Conservation (phyloP, 805 yeast species). For the Candida taoyuanica region DNA sequence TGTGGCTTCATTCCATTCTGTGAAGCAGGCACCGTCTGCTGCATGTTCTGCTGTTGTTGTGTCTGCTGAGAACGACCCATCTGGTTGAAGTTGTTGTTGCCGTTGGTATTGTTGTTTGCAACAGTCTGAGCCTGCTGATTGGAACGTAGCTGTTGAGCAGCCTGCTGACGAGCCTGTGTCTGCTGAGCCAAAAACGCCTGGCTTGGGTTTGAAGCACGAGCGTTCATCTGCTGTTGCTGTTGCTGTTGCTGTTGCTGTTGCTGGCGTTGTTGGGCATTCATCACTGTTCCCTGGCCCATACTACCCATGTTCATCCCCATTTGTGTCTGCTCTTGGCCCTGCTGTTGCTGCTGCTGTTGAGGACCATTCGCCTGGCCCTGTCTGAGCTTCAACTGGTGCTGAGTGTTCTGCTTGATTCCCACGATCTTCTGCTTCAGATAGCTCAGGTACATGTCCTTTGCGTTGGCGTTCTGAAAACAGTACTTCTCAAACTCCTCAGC, state of each 20-base stretch:
- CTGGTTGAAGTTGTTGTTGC: conserved; percentile 9
- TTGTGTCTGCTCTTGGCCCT: conserved; percentile 5
- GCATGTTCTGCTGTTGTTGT: conserved; percentile 5
- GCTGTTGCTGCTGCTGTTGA: conserved; percentile 6
- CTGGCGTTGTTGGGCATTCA: conserved; percentile 24
- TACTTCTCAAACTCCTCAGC: conserved; percentile 72
- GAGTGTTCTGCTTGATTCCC: conserved; percentile 22
- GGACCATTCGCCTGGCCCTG: conserved; percentile 40
- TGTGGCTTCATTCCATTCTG: conserved; percentile 3
- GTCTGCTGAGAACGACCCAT: conserved; percentile 4
- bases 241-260: conserved; percentile 19
- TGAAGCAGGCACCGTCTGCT: conserved; percentile 20
- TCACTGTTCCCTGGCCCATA: conserved; percentile 1
- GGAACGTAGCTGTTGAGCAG: conserved; percentile 40
- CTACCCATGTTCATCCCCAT: conserved; percentile 5
- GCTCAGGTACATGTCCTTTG: conserved; percentile 54
- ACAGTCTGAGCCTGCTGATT: conserved; percentile 11
- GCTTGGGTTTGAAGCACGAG: conserved; percentile 18
- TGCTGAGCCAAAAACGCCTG: conserved; percentile 42
- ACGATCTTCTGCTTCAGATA: conserved; percentile 31
- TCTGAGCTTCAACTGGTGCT: conserved; percentile 26
- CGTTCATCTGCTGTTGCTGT: conserved; percentile 24
- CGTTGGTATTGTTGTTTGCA: neutral
- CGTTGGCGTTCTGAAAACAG: conserved; percentile 53
- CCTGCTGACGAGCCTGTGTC: conserved; percentile 45